Conservation (phyloP, 1,284 basidiomycete genomes). For the Coniophora puteana region DNA sequence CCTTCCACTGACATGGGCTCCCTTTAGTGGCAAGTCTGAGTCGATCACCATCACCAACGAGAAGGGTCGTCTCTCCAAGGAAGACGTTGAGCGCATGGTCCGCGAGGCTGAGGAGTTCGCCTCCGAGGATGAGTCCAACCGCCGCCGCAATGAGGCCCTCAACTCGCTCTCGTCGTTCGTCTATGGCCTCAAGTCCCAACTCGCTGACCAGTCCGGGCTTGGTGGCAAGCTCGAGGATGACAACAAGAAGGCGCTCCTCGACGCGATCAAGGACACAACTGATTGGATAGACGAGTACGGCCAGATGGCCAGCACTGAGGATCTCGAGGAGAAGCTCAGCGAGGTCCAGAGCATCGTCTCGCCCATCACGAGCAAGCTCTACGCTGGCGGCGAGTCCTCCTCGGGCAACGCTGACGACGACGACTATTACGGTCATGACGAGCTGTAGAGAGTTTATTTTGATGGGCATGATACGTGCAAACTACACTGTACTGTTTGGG, state of each 20-base stretch:
- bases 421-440: conserved; percentile 59
- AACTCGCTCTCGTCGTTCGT: conserved; percentile 77
- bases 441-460: too few species aligned
- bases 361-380: conserved; percentile 81
- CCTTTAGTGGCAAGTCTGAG: conserved; percentile 74
- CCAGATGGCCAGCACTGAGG: conserved; percentile 76
- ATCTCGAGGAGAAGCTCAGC: conserved; percentile 87
- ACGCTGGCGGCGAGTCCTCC: conserved; percentile 39
- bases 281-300: conserved; percentile 90
- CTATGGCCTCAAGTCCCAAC: conserved; percentile 84
- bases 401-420: conserved; percentile 54
- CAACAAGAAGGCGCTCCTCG: conserved; percentile 87
- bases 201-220: conserved; percentile 84
- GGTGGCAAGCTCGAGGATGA: conserved; percentile 85
- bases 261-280: conserved; percentile 82
- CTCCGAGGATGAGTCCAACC: conserved; percentile 80
- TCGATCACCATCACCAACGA: conserved; percentile 88
- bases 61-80: conserved; percentile 79
- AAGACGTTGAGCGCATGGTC: conserved; percentile 92
- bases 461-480: too few species aligned
- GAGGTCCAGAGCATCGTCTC: conserved; percentile 71
- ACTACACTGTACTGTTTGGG: too few species aligned
- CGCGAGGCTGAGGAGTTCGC: conserved; percentile 90
- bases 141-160: conserved; percentile 85
- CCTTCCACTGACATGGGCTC: too few species aligned